Conservation (phyloP, 2,329 filamentous ascomycete genomes). For the Sporothrix inflata region DNA sequence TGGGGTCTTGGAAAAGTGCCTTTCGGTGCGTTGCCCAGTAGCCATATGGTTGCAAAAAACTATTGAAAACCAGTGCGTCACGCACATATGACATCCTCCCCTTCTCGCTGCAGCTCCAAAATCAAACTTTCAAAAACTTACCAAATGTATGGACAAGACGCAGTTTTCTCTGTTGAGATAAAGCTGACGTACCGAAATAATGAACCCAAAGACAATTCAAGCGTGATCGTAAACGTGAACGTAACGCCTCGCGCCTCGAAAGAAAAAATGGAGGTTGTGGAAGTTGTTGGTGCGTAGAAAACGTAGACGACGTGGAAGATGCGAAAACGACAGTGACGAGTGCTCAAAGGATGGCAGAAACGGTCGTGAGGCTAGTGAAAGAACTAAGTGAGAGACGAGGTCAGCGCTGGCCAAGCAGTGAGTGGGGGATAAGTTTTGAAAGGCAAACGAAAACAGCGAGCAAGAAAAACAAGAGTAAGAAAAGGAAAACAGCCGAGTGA, state of each 20-base stretch:
- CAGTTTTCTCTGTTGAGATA: background rate
- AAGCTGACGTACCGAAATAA: constrained; percentile 20
- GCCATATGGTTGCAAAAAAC: background rate
- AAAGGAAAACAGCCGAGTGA: background rate
- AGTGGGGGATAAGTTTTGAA: background rate
- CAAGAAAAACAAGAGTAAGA: too few species aligned
- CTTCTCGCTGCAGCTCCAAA: background rate
- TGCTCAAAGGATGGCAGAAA: constrained; percentile 19
- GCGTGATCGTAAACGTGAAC: constrained; percentile 26
- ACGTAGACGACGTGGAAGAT: constrained; percentile 20
- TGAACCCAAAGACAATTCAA: constrained; percentile 23
- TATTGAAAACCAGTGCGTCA: background rate
- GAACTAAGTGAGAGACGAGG: constrained; percentile 6
- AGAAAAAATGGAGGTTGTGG: constrained; percentile 13
- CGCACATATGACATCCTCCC: background rate
- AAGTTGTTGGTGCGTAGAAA: constrained; percentile 14
- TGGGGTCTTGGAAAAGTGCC: background rate
- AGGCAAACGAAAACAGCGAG: constrained; percentile 9
- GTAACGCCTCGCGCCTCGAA: constrained; percentile 28
- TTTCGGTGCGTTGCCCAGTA: background rate
- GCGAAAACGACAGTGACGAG: constrained; percentile 25
- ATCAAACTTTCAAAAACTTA: background rate
- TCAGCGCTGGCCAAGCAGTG: background rate
- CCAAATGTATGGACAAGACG: background rate
- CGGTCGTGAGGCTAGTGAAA: constrained; percentile 17